Conservation (phyloP, 2,329 filamentous ascomycete genomes). For the Penicillium sp. region DNA sequence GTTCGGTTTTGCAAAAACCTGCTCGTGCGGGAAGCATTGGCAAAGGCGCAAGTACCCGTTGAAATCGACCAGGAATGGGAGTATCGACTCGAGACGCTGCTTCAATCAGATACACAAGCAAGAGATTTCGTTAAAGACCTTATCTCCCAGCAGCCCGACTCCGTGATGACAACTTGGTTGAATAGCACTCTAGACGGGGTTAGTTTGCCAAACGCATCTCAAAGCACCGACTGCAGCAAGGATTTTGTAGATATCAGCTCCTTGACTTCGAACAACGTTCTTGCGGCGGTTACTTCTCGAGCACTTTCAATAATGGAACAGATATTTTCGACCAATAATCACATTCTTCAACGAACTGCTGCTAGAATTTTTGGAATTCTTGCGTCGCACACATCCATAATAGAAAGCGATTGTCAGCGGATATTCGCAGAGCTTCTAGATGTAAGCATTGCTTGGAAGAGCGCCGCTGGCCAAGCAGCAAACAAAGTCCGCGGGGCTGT, state of each 20-base stretch:
- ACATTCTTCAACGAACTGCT: conserved; percentile 61
- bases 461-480: conserved; percentile 56
- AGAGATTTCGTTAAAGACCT: conserved; percentile 50
- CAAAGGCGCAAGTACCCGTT: conserved; percentile 39
- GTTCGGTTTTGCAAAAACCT: conserved; percentile 65
- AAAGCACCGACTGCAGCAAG: conserved; percentile 43
- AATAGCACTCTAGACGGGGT: conserved; percentile 44
- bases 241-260: conserved; percentile 55
- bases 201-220: conserved; percentile 34
- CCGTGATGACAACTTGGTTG: conserved; percentile 33
- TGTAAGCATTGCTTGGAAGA: conserved; percentile 51
- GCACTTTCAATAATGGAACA: conserved; percentile 55
- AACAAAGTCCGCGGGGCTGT: conserved; percentile 60
- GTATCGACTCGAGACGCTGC: conserved; percentile 66
- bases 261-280: conserved; percentile 50
- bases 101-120: conserved; percentile 65
- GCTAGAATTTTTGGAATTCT: conserved; percentile 74
- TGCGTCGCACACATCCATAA: conserved; percentile 56
- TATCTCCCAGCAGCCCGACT: conserved; percentile 30
- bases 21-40: conserved; percentile 56
- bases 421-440: conserved; percentile 46
- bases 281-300: conserved; percentile 49
- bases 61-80: conserved; percentile 80
- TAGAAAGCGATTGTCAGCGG: conserved; percentile 39
- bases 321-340: conserved; percentile 65